Evolutionary conservation across 2,329 filamentous ascomycete genomes (phyloP), one percentile per base, ranked within the genome.

Genomic region (Fusarium transvaalense): DNA sequence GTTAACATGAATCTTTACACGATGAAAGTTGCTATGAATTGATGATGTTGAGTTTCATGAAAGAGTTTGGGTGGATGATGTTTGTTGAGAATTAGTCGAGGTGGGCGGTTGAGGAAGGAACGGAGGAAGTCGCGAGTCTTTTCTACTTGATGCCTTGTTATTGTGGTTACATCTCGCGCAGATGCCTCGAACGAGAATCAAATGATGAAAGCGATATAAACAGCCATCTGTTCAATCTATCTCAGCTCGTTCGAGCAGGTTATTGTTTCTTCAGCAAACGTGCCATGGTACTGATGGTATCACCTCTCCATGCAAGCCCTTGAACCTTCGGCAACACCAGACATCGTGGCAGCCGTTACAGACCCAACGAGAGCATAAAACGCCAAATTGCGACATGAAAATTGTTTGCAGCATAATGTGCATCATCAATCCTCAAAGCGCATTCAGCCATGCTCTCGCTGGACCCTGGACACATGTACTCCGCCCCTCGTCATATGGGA

Each of bases 111-210:
- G 10, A 25, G n/a, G 14, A 46, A 54, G 13, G 39, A 37, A 25
- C 31, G 17, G 10, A 32, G 66, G 65, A 63, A 63, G 41, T 23
- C 27, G 19, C 52, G 15, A 8, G 8, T 48, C 25, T 66, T 63
- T 69, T 66, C 66, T 66, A 69, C 39, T 31, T 29, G 42, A 42
- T 45, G 17, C 29, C 21, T 64, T 17, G 21, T 32, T 46, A 3
- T 23, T 4, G 5, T 15, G 60, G 46, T 53, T 53, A 60, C 35
- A 43, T 60, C 46, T 65, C 54, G 61, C 37, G 17, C 15, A 14
- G 32, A 43, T 65, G 21, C 46, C 61, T 48, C 9, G 3, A 64
- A 39, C 9, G 3, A 50, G 31, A 47, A 25, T 2, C 5, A 35
- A 4, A 46, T 12, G 5, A 27, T 19, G 6, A 9, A 9, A 19